Evolutionary conservation across 108 stramenopile species (phyloP).

Genomic region (Nitzschia palea): DNA sequence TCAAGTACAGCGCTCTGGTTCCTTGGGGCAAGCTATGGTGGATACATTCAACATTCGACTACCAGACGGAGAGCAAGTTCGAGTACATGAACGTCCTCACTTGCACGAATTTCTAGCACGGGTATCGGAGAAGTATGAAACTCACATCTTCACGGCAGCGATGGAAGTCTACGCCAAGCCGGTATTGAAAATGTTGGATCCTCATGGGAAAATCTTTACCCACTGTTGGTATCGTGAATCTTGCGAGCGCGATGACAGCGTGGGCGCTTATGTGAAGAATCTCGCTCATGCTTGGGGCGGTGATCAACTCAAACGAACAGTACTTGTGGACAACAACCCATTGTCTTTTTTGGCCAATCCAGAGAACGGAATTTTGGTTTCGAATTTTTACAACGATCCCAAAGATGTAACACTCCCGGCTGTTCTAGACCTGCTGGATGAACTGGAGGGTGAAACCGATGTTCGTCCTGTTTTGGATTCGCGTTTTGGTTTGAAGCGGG

Average conservation of each 20-base stretch:
- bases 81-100: conserved; percentile 94
- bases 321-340: conserved; percentile 98
- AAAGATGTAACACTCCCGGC: conserved; percentile 90
- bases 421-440: conserved; percentile 88
- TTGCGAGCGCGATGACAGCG: conserved; percentile 69
- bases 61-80: conserved; percentile 80
- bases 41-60: conserved; percentile 72
- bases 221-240: conserved; percentile 88
- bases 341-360: conserved; percentile 90
- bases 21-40: conserved; percentile 23
- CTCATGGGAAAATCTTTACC: conserved; percentile 75
- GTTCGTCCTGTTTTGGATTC: conserved; percentile 86
- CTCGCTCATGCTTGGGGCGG: conserved; percentile 5
- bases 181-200: conserved; percentile 91
- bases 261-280: conserved; percentile 90
- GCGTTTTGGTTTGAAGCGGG: conserved; percentile 82
- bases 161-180: conserved; percentile 96
- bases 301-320: conserved; percentile 60
- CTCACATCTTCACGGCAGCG: conserved; percentile 97
- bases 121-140: conserved; percentile 81
- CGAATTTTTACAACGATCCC: conserved; percentile 95
- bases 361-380: conserved; percentile 98
- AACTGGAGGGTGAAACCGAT: conserved; percentile 86
- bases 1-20: conserved; percentile 20
- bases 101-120: conserved; percentile 86